These are phyloP conservation scores for Apiotrichum brassicae DNA, from an alignment of 1,284 basidiomycete genomes.

Conservation along the genomic window DNA sequence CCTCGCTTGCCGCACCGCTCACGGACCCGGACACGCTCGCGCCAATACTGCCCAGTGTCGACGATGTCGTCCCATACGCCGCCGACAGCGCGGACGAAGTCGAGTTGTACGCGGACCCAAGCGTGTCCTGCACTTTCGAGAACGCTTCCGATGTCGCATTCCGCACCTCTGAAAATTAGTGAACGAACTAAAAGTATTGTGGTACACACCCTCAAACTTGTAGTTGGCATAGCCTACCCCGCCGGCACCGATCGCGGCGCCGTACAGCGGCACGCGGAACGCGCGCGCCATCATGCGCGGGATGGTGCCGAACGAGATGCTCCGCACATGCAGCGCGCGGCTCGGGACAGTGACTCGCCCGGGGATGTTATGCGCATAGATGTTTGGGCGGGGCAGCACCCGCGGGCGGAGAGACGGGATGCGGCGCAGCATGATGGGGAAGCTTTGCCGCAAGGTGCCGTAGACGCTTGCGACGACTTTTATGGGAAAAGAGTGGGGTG, in stretches of 20 bases:
- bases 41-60: constrained; percentile 18
- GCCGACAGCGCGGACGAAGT: constrained; percentile 29
- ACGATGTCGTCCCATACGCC: constrained; percentile 22
- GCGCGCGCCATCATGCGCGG: constrained; percentile 74
- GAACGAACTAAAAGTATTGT: neutral
- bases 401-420: constrained; percentile 14
- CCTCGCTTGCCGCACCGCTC: constrained; percentile 17
- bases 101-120: constrained; percentile 35
- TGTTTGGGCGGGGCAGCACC: neutral
- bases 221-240: constrained; percentile 86
- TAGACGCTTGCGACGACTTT: too few relatives aligned
- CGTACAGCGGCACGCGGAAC: constrained; percentile 76
- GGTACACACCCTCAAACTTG: constrained; percentile 73
- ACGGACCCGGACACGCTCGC: constrained; percentile 10
- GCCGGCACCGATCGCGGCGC: constrained; percentile 79
- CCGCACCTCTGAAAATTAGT: constrained; percentile 21
- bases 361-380: neutral
- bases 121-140: constrained; percentile 29
- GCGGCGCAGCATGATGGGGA: constrained; percentile 10
- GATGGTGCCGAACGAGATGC: constrained; percentile 74
- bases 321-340: constrained; percentile 55
- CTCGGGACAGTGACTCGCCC: constrained; percentile 14
- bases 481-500: too few relatives aligned
- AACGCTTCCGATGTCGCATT: constrained; percentile 39
- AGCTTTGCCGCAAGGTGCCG: too few relatives aligned